Percentiles rank a stretch among this genome's conserved stretches.
These are phyloP conservation scores for Tulasnella sp. DNA, from an alignment of 768 basidiomycete species.

Conservation along the genomic window DNA sequence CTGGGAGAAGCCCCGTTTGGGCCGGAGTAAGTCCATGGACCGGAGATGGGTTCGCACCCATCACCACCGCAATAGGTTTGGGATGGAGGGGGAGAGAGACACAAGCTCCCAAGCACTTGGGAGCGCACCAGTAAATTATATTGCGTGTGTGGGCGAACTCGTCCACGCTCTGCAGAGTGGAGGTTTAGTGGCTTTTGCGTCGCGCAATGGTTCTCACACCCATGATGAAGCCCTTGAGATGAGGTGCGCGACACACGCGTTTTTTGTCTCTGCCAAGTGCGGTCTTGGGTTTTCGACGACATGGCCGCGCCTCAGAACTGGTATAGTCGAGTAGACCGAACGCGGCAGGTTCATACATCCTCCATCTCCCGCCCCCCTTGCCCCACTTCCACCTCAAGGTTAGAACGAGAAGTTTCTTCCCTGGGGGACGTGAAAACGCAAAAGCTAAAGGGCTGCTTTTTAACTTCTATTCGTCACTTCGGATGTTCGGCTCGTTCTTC, in stretches of 20 bases:
- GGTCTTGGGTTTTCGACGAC: neutral
- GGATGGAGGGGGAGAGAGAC: neutral
- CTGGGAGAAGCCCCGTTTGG: slow-evolving; percentile 3
- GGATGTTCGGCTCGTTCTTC: neutral
- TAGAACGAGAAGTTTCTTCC: neutral
- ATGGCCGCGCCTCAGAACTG: neutral
- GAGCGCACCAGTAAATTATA: neutral
- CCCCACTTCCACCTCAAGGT: neutral
- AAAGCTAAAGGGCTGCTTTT: neutral
- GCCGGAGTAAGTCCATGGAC: neutral
- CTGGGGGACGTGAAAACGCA: neutral
- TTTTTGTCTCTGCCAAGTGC: neutral
- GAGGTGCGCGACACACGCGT: slow-evolving; percentile 3
- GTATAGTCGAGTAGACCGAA: neutral
- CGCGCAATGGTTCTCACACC: neutral
- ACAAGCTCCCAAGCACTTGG: neutral
- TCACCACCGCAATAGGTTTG: neutral
- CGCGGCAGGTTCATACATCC: neutral
- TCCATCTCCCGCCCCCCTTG: neutral
- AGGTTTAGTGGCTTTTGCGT: neutral
- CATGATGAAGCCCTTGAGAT: neutral
- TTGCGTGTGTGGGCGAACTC: neutral
- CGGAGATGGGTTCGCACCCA: neutral
- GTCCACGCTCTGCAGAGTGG: neutral
- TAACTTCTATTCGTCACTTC: neutral